Conservation (phyloP, 805 yeast species). For the Danielia oregonensis region DNA sequence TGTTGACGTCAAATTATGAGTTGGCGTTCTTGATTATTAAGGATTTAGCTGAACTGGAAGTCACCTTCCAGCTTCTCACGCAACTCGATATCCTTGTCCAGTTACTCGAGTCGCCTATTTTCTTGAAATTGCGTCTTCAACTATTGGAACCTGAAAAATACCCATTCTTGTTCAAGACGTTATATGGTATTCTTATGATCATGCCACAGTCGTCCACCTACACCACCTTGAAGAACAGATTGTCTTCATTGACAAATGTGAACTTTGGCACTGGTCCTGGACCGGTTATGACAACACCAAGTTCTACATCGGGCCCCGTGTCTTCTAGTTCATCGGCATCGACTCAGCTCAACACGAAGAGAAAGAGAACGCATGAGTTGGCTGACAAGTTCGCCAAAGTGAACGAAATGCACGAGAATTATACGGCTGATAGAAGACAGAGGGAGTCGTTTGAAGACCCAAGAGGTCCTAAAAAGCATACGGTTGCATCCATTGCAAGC, state of each 20-base stretch:
- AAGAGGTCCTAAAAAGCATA: neutral
- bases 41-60: slow-evolving; percentile 77
- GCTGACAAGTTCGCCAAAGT: slow-evolving; percentile 35
- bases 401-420: slow-evolving; percentile 31
- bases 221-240: slow-evolving; percentile 71
- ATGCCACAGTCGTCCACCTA: slow-evolving; percentile 93
- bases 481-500: slow-evolving; percentile 10
- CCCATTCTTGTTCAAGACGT: slow-evolving; percentile 78
- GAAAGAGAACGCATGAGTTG: slow-evolving; percentile 39
- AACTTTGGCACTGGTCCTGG: slow-evolving; percentile 15
- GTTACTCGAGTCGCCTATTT: slow-evolving; percentile 86
- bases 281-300: slow-evolving; percentile 8
- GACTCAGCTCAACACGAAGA: slow-evolving; percentile 31
- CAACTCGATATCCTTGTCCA: slow-evolving; percentile 90
- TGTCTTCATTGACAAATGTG: slow-evolving; percentile 47
- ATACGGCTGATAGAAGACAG: slow-evolving; percentile 2
- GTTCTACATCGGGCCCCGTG: slow-evolving; percentile 15
- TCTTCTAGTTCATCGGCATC: slow-evolving; percentile 11
- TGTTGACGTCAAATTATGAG: slow-evolving; percentile 84
- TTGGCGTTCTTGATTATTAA: slow-evolving; percentile 80
- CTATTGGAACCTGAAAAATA: slow-evolving; percentile 81
- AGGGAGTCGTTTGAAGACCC: slow-evolving; percentile 1
- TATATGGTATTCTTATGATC: slow-evolving; percentile 90
- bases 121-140: slow-evolving; percentile 81
- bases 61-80: slow-evolving; percentile 70